Evolutionary conservation across 2,329 filamentous ascomycete genomes (phyloP).

Genomic region (Paecilomyces sp.): DNA sequence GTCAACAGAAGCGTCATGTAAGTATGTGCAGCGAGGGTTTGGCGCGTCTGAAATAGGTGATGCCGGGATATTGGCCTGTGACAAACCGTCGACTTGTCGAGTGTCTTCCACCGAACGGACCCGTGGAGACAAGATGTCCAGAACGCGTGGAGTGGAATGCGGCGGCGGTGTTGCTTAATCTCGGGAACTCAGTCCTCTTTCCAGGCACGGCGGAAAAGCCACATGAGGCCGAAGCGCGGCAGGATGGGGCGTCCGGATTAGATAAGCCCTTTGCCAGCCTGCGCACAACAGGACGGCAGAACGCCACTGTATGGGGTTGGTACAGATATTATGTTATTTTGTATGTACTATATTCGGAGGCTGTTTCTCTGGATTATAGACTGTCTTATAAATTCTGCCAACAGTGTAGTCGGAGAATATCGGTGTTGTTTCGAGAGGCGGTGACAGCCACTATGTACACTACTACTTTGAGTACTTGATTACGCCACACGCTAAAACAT

Average conservation of each 20-base stretch:
- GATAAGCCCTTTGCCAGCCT: background rate
- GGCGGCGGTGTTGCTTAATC: background rate
- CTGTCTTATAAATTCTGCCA: background rate
- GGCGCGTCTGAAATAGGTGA: conserved; percentile 10
- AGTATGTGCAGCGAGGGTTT: conserved; percentile 12
- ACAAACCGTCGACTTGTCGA: conserved; percentile 1
- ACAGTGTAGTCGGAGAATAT: background rate
- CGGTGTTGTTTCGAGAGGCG: background rate
- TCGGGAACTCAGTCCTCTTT: conserved; percentile 5
- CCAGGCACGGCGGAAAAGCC: conserved; percentile 22
- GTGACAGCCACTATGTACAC: background rate
- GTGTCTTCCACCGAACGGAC: background rate
- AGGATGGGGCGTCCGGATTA: background rate
- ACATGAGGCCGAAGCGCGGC: conserved; percentile 18
- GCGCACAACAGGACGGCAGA: background rate
- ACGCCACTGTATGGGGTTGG: background rate
- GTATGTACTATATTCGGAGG: background rate
- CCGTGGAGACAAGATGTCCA: background rate
- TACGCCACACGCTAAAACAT: background rate
- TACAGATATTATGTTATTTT: background rate
- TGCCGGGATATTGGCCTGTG: conserved; percentile 8
- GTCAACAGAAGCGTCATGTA: conserved; percentile 32
- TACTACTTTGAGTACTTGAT: background rate
- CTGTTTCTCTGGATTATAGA: too few relatives aligned
- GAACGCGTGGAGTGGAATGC: background rate